Base-by-base conservation (phyloP, 805 yeast genomes). In the Zygosaccharomyces siamensis region DNA sequence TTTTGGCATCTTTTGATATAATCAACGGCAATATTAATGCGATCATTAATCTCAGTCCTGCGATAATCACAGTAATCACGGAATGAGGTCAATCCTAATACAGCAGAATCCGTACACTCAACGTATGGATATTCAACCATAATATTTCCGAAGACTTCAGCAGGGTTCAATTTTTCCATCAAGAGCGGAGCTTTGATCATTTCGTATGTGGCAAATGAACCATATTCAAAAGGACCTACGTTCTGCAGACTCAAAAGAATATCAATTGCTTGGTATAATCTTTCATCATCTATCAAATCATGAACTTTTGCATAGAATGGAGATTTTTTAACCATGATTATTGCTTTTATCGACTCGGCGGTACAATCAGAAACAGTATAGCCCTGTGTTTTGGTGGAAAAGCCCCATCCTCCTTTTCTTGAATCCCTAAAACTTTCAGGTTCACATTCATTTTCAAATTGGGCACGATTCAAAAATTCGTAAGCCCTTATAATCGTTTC, bases 41-140 rank as follows among this genome's bases (percentile, higher is more conserved):
- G 83, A n/a, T 69, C 51, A 45, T 74, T 70, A 27, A 93, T 84
- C 28, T 86, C 89, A 4, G 73, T 76, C 4, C 75, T 68, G 50
- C 86, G 78, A 63, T 93, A 89, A 44, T 77, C 73, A 60, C 78
- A 81, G 60, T 80, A 72, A 50, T 80, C 75, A 39, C 82, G 73
- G 70, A 89, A 93, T 64, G 84, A 86, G 0, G 86, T 82, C 50
- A 93, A 72, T 0, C 99, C 99, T 31, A 93, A 70, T 5, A 93
- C 95, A 0, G 92, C 82, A 0, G 98, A 90, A 68, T 95, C 99
- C 0, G 98, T 89, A 66, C 99, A 93, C 67, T 93, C 99, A 18
- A 95, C 97, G 62, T 93, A 93, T 0, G 99, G 98, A 64, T 88
- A 93, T 67, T 93, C 99, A 23, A 93, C 95, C 99, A 93, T 93